phyloP scores from a whole-genome alignment of 345 rosid genomes.

The Eucalyptus leucophloia region DNA sequence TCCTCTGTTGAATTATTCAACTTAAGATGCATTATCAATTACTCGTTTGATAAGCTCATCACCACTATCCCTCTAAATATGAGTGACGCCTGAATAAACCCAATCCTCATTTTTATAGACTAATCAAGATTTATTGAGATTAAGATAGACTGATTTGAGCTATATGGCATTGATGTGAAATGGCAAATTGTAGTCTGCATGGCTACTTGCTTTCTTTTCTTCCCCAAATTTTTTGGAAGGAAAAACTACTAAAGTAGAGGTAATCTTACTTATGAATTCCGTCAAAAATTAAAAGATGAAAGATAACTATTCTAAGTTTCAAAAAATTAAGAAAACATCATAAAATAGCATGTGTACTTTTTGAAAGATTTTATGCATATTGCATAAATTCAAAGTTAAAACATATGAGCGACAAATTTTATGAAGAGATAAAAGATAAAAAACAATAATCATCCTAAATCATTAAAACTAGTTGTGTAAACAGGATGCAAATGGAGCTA shows the following conservation, averaged over 20 bases:
- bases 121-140: not conserved
- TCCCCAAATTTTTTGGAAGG: not conserved
- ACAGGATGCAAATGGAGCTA: not conserved
- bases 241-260: not conserved
- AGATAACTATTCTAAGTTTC: not conserved
- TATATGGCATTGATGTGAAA: not conserved
- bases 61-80: fast-evolving
- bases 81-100: fast-evolving
- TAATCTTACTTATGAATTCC: not conserved
- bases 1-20: not conserved
- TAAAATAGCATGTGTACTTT: not conserved
- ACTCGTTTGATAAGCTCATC: not conserved
- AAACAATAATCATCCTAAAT: not conserved
- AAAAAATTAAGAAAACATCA: not conserved
- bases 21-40: not conserved
- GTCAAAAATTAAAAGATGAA: not conserved
- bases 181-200: not conserved
- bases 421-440: not conserved
- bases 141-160: not conserved
- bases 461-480: not conserved
- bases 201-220: not conserved
- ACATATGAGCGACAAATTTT: not conserved
- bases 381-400: not conserved
- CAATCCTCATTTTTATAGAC: not conserved
- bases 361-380: not conserved